These are phyloP conservation scores for Neoboletus magnificus DNA, from an alignment of 768 basidiomycete species.

Conservation along the genomic window DNA sequence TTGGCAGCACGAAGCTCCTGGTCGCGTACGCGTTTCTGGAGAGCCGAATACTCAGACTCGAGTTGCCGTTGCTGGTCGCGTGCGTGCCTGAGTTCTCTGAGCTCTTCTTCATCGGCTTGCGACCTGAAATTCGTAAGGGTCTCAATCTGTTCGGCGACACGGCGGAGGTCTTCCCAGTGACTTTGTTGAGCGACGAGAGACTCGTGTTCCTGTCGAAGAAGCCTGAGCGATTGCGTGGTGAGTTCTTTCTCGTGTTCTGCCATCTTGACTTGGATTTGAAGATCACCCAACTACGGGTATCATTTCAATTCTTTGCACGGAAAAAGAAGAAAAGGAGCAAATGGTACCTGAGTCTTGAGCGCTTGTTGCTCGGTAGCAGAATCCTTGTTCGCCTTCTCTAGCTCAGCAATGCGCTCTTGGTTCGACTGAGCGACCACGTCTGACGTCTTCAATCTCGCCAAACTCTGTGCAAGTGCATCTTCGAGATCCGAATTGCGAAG, in stretches of 20 bases:
- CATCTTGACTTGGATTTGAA: conserved; percentile 58
- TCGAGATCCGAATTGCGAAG: conserved; percentile 60
- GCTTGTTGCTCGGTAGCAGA: conserved; percentile 51
- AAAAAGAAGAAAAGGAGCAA: not conserved
- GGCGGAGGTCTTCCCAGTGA: conserved; percentile 78
- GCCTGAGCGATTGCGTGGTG: conserved; percentile 45
- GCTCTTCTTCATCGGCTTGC: conserved; percentile 66
- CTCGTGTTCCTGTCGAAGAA: conserved; percentile 60
- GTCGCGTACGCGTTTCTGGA: conserved; percentile 74
- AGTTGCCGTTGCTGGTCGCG: conserved; percentile 58
- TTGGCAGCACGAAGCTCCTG: conserved; percentile 59
- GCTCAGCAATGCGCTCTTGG: conserved; percentile 54
- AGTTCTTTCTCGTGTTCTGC: conserved; percentile 62
- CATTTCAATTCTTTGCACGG: not conserved
- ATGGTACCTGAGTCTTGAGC: conserved; percentile 55
- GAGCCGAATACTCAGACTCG: conserved; percentile 61
- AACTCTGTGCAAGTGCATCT: conserved; percentile 68
- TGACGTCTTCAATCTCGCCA: conserved; percentile 67
- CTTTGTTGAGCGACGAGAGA: conserved; percentile 56
- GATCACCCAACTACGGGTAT: conserved; percentile 49
- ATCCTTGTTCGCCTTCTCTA: conserved; percentile 62
- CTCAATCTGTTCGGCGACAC: conserved; percentile 71
- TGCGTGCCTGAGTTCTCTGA: conserved; percentile 62
- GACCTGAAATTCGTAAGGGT: conserved; percentile 57
- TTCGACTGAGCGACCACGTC: conserved; percentile 62